phyloP scores from a whole-genome alignment of 2,329 filamentous ascomycete species.

The Sarocladium oryzae region DNA sequence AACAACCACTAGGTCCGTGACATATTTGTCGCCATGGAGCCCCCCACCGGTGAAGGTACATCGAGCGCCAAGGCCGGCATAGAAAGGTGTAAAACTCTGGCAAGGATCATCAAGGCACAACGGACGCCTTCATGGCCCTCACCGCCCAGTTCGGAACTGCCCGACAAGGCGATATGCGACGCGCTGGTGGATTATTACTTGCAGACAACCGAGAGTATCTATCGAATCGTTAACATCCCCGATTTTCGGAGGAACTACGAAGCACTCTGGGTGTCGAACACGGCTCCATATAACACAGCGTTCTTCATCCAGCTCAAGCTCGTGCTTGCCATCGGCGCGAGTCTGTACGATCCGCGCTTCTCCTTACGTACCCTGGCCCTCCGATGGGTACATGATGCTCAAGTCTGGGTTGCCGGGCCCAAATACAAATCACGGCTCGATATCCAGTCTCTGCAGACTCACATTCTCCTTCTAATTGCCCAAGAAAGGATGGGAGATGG shows the following conservation, averaged over 20 bases:
- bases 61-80: slow-evolving; percentile 31
- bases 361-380: slow-evolving; percentile 41
- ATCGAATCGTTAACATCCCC: slow-evolving; percentile 46
- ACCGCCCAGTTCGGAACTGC: slow-evolving; percentile 35
- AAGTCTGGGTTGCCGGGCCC: slow-evolving; percentile 47
- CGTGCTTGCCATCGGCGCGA: slow-evolving; percentile 50
- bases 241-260: slow-evolving; percentile 43
- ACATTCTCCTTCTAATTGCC: slow-evolving; percentile 37
- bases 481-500: slow-evolving; percentile 30
- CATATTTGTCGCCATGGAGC: slow-evolving; percentile 38
- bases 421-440: slow-evolving; percentile 44
- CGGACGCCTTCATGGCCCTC: slow-evolving; percentile 43
- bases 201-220: slow-evolving; percentile 37
- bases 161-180: slow-evolving; percentile 37
- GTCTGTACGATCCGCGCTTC: slow-evolving; percentile 42
- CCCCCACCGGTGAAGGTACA: slow-evolving; percentile 25
- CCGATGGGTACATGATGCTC: slow-evolving; percentile 52
- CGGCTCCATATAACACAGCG: slow-evolving; percentile 22
- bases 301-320: slow-evolving; percentile 54
- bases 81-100: slow-evolving; percentile 46
- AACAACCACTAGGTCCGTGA: slow-evolving; percentile 34
- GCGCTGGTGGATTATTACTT: slow-evolving; percentile 43
- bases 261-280: slow-evolving; percentile 35
- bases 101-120: slow-evolving; percentile 42
- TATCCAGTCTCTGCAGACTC: slow-evolving; percentile 43